Conservation (phyloP, 2,329 filamentous ascomycete species). For the Xylariomycetidae sp. region DNA sequence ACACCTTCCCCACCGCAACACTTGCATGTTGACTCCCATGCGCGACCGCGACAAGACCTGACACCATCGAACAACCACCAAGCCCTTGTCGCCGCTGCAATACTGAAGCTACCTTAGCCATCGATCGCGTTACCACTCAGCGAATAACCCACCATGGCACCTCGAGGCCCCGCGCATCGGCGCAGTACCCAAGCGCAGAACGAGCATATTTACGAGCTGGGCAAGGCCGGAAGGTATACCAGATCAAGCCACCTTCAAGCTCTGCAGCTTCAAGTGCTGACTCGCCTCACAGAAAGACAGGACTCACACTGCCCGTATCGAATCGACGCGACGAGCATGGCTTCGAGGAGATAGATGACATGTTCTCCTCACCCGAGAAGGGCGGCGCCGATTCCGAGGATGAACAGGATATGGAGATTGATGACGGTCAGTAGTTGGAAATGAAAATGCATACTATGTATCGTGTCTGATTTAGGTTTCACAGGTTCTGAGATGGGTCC, state of each 20-base stretch:
- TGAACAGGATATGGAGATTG: conserved; percentile 49
- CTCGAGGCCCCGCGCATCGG: conserved; percentile 28
- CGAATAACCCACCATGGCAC: conserved; percentile 34
- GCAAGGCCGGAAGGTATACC: conserved; percentile 41
- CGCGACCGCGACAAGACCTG: too few species aligned
- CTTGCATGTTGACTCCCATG: too few species aligned
- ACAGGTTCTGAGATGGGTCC: conserved; percentile 49
- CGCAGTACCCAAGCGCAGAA: conserved; percentile 34
- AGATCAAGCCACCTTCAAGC: background rate
- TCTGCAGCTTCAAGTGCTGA: conserved; percentile 3
- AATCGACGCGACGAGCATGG: conserved; percentile 85
- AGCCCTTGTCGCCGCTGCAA: too few species aligned
- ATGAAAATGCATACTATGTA: too few species aligned
- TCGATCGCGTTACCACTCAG: too few species aligned
- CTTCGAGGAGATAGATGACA: conserved; percentile 77
- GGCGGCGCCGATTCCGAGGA: conserved; percentile 21
- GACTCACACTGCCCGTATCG: conserved; percentile 70
- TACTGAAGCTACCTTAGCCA: too few species aligned
- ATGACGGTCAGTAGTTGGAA: conserved; percentile 42
- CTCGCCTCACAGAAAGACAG: conserved; percentile 66
- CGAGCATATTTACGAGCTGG: conserved; percentile 44
- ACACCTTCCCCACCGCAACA: conserved; percentile 1
- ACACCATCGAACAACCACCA: too few species aligned
- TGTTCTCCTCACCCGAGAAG: conserved; percentile 83
- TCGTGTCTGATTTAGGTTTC: conserved; percentile 16